Conservation (phyloP, 2,329 filamentous ascomycete species). For the Alternaria sp. region DNA sequence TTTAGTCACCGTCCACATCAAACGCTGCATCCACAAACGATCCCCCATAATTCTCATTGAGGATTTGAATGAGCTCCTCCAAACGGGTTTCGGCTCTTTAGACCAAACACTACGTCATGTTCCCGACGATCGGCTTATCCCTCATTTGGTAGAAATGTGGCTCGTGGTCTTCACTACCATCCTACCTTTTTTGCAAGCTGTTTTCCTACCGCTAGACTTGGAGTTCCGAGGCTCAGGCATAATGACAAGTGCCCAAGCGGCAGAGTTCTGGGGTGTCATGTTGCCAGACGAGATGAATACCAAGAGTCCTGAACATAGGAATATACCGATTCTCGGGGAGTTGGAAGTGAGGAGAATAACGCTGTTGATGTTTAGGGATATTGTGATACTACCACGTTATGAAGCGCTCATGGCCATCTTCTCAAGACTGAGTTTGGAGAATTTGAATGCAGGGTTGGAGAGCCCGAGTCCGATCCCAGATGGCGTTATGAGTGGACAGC, state of each 20-base stretch:
- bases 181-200: constrained; percentile 91
- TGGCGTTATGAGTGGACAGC: not conserved
- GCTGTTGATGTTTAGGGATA: constrained; percentile 86
- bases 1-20: constrained; percentile 79
- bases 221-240: constrained; percentile 91
- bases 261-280: constrained; percentile 88
- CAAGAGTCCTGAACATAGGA: constrained; percentile 53
- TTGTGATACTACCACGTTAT: constrained; percentile 86
- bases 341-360: constrained; percentile 91
- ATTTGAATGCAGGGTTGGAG: constrained; percentile 60
- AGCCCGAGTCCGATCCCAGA: constrained; percentile 38
- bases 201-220: constrained; percentile 90
- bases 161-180: constrained; percentile 90
- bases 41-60: constrained; percentile 76
- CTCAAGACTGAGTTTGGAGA: constrained; percentile 87
- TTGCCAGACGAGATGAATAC: constrained; percentile 59
- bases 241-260: constrained; percentile 79
- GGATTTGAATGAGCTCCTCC: constrained; percentile 76
- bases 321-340: constrained; percentile 60
- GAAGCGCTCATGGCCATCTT: constrained; percentile 90
- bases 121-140: constrained; percentile 87
- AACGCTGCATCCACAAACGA: constrained; percentile 78
- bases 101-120: constrained; percentile 83
- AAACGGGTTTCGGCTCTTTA: constrained; percentile 84
- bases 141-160: constrained; percentile 92